These are phyloP conservation scores for maize (Zea mays) DNA, from an alignment of 176 grass and related monocot species.

Conservation along the genomic window DNA sequence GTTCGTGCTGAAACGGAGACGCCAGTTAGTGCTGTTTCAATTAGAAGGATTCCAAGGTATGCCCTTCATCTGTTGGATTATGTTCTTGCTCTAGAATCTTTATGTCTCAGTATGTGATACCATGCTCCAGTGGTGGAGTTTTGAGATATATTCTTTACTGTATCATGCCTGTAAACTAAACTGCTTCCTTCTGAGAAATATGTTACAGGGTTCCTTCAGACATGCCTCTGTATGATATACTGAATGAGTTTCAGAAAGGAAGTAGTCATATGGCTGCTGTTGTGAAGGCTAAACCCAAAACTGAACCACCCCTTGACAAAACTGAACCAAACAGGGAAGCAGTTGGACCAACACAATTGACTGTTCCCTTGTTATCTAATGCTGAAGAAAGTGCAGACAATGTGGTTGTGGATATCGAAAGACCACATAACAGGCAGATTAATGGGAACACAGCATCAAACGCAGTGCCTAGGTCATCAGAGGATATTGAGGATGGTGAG, in stretches of 20 bases:
- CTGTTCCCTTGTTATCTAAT: constrained; percentile 71
- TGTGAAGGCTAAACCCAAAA: constrained; percentile 77
- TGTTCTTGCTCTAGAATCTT: constrained; percentile 25
- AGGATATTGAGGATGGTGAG: constrained; percentile 97
- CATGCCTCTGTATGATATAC: constrained; percentile 99
- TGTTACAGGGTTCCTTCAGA: constrained; percentile 78
- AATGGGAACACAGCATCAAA: constrained; percentile 57
- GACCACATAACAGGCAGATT: constrained; percentile 48
- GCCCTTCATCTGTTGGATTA: constrained; percentile 9
- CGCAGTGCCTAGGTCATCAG: constrained; percentile 50
- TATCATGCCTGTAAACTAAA: constrained; percentile 20
- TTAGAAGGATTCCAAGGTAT: constrained; percentile 96
- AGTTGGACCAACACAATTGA: constrained; percentile 36
- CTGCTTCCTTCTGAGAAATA: neutral
- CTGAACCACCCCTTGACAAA: constrained; percentile 41
- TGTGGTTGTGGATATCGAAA: constrained; percentile 80
- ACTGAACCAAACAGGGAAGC: constrained; percentile 47
- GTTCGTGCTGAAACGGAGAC: constrained; percentile 99
- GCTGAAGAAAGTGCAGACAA: constrained; percentile 50
- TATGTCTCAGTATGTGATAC: neutral
- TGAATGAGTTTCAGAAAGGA: constrained; percentile 99
- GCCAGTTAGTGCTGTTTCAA: constrained; percentile 97
- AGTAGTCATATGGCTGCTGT: constrained; percentile 99
- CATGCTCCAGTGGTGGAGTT: neutral
- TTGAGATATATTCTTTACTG: too few relatives aligned